Conservation (phyloP, 116 monocot genomes). For the Zostera marina region DNA sequence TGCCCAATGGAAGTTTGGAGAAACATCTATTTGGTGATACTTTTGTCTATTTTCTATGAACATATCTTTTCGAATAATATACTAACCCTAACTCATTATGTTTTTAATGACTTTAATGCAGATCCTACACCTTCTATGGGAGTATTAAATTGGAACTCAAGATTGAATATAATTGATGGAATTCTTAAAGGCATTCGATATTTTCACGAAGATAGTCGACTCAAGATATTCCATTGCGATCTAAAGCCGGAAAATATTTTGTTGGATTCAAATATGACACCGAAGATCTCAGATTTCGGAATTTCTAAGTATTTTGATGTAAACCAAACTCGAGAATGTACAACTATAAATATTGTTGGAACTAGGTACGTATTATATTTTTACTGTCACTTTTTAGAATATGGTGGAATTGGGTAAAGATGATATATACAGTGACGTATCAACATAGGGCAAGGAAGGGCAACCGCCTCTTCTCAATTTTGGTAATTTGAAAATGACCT, state of each 20-base stretch:
- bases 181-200: not conserved
- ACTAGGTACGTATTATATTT: no score
- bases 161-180: conserved; percentile 1
- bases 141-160: not conserved
- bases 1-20: not conserved
- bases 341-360: not conserved
- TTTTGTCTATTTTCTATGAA: no score
- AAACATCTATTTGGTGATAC: not conserved
- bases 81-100: no score
- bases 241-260: not conserved
- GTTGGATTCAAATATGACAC: not conserved
- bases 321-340: not conserved
- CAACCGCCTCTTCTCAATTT: no score
- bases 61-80: no score
- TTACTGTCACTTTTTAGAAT: no score
- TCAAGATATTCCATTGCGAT: not conserved
- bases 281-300: conserved; percentile 5
- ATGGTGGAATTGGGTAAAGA: no score
- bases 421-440: no score
- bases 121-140: not conserved
- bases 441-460: no score
- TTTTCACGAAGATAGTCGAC: conserved; percentile 1
- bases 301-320: not conserved
- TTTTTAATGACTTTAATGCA: no score
- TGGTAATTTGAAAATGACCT: no score